Evolutionary conservation across 2,329 filamentous ascomycete species (phyloP), one percentile per base, ranked within the genome.

Genomic region (Ophiocordyceps camponoti-rufipedis): DNA sequence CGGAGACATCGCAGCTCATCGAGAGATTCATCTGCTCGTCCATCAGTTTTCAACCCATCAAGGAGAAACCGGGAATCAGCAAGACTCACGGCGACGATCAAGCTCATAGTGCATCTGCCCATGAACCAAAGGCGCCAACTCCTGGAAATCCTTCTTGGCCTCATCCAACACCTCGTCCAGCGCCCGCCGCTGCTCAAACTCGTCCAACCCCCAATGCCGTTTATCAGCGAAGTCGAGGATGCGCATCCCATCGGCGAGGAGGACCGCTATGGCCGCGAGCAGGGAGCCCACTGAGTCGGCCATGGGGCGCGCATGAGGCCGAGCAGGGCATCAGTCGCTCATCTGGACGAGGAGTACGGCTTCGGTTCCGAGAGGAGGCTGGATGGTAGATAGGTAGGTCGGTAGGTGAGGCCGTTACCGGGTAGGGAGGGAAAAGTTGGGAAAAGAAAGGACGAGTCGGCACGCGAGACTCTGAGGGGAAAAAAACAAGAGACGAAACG

Each of bases 101-200:
- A 70, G 69, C 54, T 76, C 69, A 52, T 78, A 78, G 56, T 76
- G 73, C 42, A 68, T 63, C 52, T 70, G 66, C 29, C 73, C 72
- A 50, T 74, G 71, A 45, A 78, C 66, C 41, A 78, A 61, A 42
- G 64, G 63, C 19, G 67, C 67, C 48, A 78, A 62, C 53, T 73
- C 68, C 59, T 78, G 74, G 50, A 77, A 78, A 59, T 78, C 74
- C 56, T 66, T 68, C 59, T 71, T 74, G 46, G 74, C 74, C 51
- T 75, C 72, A 55, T 76, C 71, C 44, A 78, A 63, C n/a, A 67
- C 63, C 33, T 66, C 62, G 52, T 75, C 69, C 45, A 78, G 62
- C 43, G 71, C 67, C 47, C 67, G 69, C 47, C 71, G 57, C 61
- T 78, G 74, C 54, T 77, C 73, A 55, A 74, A 69, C 61, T 78